phyloP scores from a whole-genome alignment of 1,139 yeast species.

The Candida freyschussii region DNA sequence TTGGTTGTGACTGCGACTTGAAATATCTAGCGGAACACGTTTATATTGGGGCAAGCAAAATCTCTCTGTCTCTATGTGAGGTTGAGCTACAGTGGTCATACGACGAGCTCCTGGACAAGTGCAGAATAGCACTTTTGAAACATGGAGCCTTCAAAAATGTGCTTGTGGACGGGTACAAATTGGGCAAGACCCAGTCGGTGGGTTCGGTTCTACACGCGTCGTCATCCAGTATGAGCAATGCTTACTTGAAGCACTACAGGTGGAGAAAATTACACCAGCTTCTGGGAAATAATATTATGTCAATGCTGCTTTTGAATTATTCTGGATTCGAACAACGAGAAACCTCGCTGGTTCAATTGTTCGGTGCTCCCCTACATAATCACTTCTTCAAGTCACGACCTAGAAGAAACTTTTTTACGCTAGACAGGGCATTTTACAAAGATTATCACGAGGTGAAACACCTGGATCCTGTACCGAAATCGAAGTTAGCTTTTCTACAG shows the following conservation, averaged over 20 bases:
- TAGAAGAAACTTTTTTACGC: constrained; percentile 1
- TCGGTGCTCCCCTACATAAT: constrained; percentile 13
- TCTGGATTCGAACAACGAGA: constrained; percentile 9
- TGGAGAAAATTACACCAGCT: constrained; percentile 17
- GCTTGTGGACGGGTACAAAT: constrained; percentile 19
- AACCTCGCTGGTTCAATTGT: constrained; percentile 13
- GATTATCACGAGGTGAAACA: neutral
- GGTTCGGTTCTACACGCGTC: constrained; percentile 5
- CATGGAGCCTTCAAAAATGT: constrained; percentile 20
- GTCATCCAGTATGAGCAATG: constrained; percentile 3
- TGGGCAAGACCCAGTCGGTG: constrained; percentile 7
- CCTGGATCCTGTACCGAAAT: constrained; percentile 13
- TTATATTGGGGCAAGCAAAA: constrained; percentile 2
- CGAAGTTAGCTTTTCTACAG: constrained; percentile 4
- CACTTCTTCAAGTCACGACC: too few species aligned
- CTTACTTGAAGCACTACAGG: constrained; percentile 6
- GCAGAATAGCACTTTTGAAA: constrained; percentile 17
- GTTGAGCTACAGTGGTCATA: constrained; percentile 1
- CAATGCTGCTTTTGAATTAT: constrained; percentile 12
- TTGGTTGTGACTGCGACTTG: too few species aligned
- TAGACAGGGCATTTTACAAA: constrained; percentile 15
- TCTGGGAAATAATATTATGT: constrained; percentile 11
- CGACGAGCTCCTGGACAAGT: constrained; percentile 22
- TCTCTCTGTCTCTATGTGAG: neutral
- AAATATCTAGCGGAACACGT: constrained; percentile 5